phyloP scores from a whole-genome alignment of 805 yeast genomes.

The Lipomyces yamanashiensis region DNA sequence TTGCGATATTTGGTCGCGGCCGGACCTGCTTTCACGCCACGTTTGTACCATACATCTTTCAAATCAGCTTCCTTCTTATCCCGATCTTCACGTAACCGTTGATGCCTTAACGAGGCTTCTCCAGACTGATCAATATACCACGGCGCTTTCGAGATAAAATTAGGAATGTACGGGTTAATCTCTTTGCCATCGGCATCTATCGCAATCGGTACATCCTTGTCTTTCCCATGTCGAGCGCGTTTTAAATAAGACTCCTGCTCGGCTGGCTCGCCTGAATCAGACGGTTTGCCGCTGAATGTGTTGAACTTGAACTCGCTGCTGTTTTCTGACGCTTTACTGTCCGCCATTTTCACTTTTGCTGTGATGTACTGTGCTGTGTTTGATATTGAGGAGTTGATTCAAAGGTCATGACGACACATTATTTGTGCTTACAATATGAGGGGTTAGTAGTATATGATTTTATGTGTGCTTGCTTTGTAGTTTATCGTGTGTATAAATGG shows the following conservation, averaged over 20 bases:
- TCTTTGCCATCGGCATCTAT: constrained; percentile 47
- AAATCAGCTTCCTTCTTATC: constrained; percentile 31
- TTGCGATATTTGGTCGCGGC: constrained; percentile 45
- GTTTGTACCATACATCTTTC: constrained; percentile 42
- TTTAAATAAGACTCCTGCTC: constrained; percentile 1
- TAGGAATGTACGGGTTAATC: constrained; percentile 46
- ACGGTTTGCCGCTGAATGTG: constrained; percentile 9
- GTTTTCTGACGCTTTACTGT: neutral
- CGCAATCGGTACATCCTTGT: constrained; percentile 28
- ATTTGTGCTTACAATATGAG: too few relatives aligned
- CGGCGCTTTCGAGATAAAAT: constrained; percentile 44
- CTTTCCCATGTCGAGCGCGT: constrained; percentile 12
- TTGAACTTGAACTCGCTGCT: constrained; percentile 2
- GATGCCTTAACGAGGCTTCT: constrained; percentile 41
- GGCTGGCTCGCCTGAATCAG: neutral
- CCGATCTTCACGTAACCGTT: constrained; percentile 37
- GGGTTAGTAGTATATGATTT: too few relatives aligned
- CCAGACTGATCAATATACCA: constrained; percentile 43
- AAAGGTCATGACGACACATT: too few relatives aligned
- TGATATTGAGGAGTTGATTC: too few relatives aligned
- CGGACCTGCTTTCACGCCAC: constrained; percentile 43
- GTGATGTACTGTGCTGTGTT: neutral
- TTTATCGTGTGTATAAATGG: too few relatives aligned
- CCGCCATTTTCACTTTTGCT: neutral
- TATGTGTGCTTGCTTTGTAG: too few relatives aligned